phyloP scores from a whole-genome alignment of 2,329 filamentous ascomycete species.

The Cercospora sp. region DNA sequence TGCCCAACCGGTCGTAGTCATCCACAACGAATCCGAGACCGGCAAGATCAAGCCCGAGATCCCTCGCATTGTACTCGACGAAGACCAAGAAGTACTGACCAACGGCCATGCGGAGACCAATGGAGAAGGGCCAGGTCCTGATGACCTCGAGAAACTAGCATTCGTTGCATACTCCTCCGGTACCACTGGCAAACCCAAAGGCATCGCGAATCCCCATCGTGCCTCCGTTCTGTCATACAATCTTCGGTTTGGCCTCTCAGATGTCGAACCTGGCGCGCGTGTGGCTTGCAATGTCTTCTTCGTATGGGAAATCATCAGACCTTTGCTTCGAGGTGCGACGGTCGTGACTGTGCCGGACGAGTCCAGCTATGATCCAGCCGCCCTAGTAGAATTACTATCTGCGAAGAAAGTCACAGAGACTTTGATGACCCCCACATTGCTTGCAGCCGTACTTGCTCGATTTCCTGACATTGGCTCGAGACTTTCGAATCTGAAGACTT shows the following conservation, averaged over 20 bases:
- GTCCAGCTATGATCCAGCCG: slow-evolving; percentile 73
- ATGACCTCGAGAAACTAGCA: slow-evolving; percentile 70
- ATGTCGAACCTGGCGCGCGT: slow-evolving; percentile 69
- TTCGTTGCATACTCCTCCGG: slow-evolving; percentile 83
- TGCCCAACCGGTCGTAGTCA: slow-evolving; percentile 67
- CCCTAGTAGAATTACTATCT: slow-evolving; percentile 69
- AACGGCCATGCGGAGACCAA: slow-evolving; percentile 35
- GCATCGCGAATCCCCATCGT: slow-evolving; percentile 70
- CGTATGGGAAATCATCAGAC: slow-evolving; percentile 79
- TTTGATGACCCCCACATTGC: slow-evolving; percentile 77
- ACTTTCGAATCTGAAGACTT: slow-evolving; percentile 65
- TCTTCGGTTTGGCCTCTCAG: slow-evolving; percentile 67
- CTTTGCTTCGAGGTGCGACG: slow-evolving; percentile 72
- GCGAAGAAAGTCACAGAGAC: slow-evolving; percentile 72
- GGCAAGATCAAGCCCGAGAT: slow-evolving; percentile 64
- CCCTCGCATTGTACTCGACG: slow-evolving; percentile 66
- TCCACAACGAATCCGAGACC: slow-evolving; percentile 66
- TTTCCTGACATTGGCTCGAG: slow-evolving; percentile 64
- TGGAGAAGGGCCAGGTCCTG: slow-evolving; percentile 52
- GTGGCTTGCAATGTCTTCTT: slow-evolving; percentile 90
- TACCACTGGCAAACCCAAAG: slow-evolving; percentile 77
- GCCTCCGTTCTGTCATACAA: slow-evolving; percentile 74
- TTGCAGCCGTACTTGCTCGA: slow-evolving; percentile 71
- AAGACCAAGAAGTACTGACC: slow-evolving; percentile 39
- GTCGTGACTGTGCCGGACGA: slow-evolving; percentile 74